These are phyloP conservation scores for Cyphellophora attinorum DNA, from an alignment of 2,329 filamentous ascomycete species.

Conservation along the genomic window DNA sequence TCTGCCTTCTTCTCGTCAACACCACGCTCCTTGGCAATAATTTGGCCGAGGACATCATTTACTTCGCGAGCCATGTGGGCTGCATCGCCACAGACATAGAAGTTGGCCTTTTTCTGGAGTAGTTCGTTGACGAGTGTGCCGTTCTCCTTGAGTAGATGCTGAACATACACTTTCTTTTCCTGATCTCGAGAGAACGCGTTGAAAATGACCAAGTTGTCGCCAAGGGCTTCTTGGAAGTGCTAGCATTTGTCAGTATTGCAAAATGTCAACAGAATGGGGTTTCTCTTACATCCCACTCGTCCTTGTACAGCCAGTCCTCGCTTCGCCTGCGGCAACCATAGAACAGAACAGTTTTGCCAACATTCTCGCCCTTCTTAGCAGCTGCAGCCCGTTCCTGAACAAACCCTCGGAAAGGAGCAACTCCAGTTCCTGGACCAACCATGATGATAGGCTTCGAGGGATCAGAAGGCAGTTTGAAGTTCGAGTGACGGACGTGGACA, in stretches of 20 bases:
- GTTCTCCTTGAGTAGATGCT: slow-evolving; percentile 79
- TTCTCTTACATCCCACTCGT: slow-evolving; percentile 89
- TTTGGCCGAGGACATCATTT: slow-evolving; percentile 75
- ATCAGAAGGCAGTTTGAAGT: slow-evolving; percentile 97
- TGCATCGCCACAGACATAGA: slow-evolving; percentile 97
- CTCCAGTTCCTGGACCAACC: slow-evolving; percentile 91
- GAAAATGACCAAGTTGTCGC: slow-evolving; percentile 81
- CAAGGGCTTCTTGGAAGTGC: slow-evolving; percentile 74
- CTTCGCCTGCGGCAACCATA: slow-evolving; percentile 80
- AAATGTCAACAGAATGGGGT: too few relatives aligned
- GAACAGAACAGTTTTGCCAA: slow-evolving; percentile 84
- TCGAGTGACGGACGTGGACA: slow-evolving; percentile 92
- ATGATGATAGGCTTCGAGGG: slow-evolving; percentile 90
- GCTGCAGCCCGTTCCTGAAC: slow-evolving; percentile 85
- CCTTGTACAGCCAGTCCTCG: slow-evolving; percentile 89
- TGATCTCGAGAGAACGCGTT: slow-evolving; percentile 91
- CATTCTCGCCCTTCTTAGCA: slow-evolving; percentile 66
- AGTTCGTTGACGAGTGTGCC: slow-evolving; percentile 80
- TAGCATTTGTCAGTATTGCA: slow-evolving; percentile 36
- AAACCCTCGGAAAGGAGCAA: slow-evolving; percentile 92
- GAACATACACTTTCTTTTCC: slow-evolving; percentile 87
- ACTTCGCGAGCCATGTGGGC: slow-evolving; percentile 95
- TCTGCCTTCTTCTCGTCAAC: slow-evolving; percentile 81
- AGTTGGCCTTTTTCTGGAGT: slow-evolving; percentile 74
- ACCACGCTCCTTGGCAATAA: slow-evolving; percentile 74